A percentile compares a stretch with the other conserved stretches of the same genome.
These are phyloP conservation scores for Diversispora epigaea DNA, from an alignment of 192 early-diverging fungal species.

Conservation along the genomic window DNA sequence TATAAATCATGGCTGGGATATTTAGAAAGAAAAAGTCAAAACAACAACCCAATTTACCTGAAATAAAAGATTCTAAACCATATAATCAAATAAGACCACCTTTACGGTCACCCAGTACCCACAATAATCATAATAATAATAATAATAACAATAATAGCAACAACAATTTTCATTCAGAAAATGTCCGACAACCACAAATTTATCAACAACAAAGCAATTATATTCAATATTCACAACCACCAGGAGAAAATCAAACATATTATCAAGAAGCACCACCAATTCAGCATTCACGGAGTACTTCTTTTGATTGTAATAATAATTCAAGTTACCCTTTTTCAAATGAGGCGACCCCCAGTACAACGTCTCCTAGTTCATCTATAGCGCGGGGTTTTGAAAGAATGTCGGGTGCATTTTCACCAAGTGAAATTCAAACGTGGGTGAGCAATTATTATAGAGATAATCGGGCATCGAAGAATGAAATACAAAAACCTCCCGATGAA, in stretches of 20 bases:
- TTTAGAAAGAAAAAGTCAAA: background rate
- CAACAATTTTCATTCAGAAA: background rate
- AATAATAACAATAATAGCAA: background rate
- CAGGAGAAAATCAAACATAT: no score
- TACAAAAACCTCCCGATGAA: conserved; percentile 39
- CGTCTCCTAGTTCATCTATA: background rate
- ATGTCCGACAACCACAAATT: background rate
- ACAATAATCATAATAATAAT: background rate
- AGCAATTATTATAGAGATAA: background rate
- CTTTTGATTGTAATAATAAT: background rate
- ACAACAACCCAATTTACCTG: background rate
- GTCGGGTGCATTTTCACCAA: background rate
- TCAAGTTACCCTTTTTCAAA: background rate
- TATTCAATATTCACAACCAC: no score
- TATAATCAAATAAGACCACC: background rate
- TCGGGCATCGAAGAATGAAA: background rate
- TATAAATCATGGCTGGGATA: background rate
- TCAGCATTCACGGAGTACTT: no score
- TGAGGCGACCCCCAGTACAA: background rate
- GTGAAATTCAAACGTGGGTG: conserved; percentile 9
- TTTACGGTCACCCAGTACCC: background rate
- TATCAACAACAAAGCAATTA: no score
- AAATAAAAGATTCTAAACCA: background rate
- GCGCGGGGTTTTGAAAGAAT: background rate
- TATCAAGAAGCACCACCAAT: no score